Base-by-base conservation (phyloP, 2,329 filamentous ascomycete genomes). In the Ophiostoma novo-ulmi region DNA sequence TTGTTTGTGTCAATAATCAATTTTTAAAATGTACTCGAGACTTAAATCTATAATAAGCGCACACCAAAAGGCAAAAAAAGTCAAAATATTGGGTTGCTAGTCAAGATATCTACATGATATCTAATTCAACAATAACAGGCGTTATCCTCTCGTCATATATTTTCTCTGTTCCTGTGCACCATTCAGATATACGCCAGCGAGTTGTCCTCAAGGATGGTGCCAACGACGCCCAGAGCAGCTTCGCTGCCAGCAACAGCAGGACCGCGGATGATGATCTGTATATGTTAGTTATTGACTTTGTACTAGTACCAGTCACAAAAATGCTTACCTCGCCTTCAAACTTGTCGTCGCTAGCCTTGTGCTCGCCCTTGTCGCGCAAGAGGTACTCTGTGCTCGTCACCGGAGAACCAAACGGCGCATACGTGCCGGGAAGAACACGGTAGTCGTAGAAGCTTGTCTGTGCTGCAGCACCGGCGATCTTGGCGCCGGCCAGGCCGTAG, bases 391-490 rank as follows among this genome's bases (percentile, higher is more conserved):
- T 85, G 75, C 88, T 90, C 73, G 90, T 92, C 58, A 95, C 77
- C 2, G 94, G 94, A 11, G 90, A 84, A 3, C 95, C 95, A 77
- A 98, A 97, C 78, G 97, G 93, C 13, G 83, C 82, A 70, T 79
- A 81, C 72, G 70, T 67, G 35, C 77, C 76, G 72, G 81, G 80
- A 73, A 81, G 85, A 38, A 76, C 76, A 41, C 75, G 74, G 39
- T 79, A 80, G 64, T 85, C 81, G 75, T 83, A 82, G 74, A 81
- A 82, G 14, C 73, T 71, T 0, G 92, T 97, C 81, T 98, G 94
- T 0, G 90, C 84, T n/a, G 97, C 87, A 0, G 94, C 90, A 52
- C 95, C 95, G 1, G 94, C 94, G n/a, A 98, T 91, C 72, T 88
- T 87, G 35, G 92, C 83, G 0, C 91, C 89, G 22, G 93, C 91